A percentile compares a stretch with the other conserved stretches of the same genome.
Evolutionary conservation across 768 basidiomycete species (phyloP).

Genomic region (Suillus americanus): DNA sequence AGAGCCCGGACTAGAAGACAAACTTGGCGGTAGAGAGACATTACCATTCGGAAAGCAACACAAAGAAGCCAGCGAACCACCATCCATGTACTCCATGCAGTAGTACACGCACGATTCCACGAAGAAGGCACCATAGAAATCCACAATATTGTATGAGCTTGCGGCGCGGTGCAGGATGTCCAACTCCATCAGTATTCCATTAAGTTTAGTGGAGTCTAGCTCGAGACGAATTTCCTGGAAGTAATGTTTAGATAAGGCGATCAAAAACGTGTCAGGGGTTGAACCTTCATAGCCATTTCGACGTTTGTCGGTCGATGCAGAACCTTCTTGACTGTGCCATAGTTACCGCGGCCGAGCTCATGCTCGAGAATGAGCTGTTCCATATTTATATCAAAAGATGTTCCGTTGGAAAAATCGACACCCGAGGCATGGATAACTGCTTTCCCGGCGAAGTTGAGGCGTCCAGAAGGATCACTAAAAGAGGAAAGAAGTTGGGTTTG

Average conservation of each 20-base stretch:
- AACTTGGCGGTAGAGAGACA: conserved; percentile 33
- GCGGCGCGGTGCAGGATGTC: conserved; percentile 95
- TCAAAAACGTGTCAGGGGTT: conserved; percentile 17
- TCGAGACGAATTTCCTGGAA: conserved; percentile 94
- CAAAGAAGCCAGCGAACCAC: conserved; percentile 86
- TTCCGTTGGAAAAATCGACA: conserved; percentile 86
- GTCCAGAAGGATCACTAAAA: conserved; percentile 90
- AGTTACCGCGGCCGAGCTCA: conserved; percentile 95
- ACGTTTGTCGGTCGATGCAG: conserved; percentile 93
- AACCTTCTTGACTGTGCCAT: conserved; percentile 96
- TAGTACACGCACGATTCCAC: conserved; percentile 99
- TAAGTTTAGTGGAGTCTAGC: conserved; percentile 89
- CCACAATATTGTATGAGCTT: conserved; percentile 91
- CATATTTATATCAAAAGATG: conserved; percentile 94
- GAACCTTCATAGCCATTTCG: conserved; percentile 98
- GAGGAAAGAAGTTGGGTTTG: conserved; percentile 5
- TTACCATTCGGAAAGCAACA: conserved; percentile 47
- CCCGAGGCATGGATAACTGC: conserved; percentile 90
- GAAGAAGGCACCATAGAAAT: conserved; percentile 99
- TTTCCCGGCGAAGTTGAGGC: conserved; percentile 90
- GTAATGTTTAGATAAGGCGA: conserved; percentile 7
- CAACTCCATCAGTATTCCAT: conserved; percentile 98
- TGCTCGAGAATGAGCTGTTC: conserved; percentile 86
- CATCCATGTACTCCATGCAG: conserved; percentile 99
- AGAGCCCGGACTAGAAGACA: conserved; percentile 32